Percentiles rank a stretch among this genome's conserved stretches.
Evolutionary conservation across 345 rosid genomes (phyloP).

Genomic region (Corchorus capsularis): DNA sequence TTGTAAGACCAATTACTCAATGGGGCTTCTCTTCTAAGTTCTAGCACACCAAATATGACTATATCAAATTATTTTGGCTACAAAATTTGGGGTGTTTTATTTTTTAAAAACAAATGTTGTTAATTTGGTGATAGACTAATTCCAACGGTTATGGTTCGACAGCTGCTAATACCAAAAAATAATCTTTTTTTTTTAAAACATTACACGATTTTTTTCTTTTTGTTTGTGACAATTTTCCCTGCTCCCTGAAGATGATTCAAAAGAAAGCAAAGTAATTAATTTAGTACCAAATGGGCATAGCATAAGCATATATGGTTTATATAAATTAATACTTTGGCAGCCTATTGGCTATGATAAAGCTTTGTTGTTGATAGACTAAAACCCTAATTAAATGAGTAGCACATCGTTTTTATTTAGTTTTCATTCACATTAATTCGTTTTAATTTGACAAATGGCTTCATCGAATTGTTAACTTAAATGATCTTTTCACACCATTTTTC

Average conservation of each 20-base stretch:
- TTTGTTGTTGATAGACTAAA: constrained; percentile 8
- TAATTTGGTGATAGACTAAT: no score
- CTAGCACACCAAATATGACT: no score
- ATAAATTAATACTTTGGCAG: not conserved
- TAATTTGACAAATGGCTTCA: not conserved
- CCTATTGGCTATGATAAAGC: not conserved
- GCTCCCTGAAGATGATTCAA: not conserved
- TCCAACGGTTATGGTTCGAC: no score
- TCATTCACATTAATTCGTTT: not conserved
- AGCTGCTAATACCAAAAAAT: no score
- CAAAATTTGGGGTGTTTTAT: no score
- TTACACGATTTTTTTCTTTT: no score
- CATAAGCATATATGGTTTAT: not conserved
- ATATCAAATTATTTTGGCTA: no score
- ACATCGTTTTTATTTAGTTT: not conserved
- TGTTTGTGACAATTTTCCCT: not conserved
- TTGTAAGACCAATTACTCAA: no score
- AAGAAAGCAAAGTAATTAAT: not conserved
- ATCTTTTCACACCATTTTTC: not conserved
- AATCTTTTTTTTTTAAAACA: no score
- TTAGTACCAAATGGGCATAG: not conserved
- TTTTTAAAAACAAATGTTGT: no score
- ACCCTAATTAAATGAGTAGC: not conserved
- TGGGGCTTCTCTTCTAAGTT: no score
- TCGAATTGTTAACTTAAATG: not conserved